A percentile compares a stretch with the other conserved stretches of the same genome.
Conservation (phyloP, 768 basidiomycete genomes). For the Calocybe indica region DNA sequence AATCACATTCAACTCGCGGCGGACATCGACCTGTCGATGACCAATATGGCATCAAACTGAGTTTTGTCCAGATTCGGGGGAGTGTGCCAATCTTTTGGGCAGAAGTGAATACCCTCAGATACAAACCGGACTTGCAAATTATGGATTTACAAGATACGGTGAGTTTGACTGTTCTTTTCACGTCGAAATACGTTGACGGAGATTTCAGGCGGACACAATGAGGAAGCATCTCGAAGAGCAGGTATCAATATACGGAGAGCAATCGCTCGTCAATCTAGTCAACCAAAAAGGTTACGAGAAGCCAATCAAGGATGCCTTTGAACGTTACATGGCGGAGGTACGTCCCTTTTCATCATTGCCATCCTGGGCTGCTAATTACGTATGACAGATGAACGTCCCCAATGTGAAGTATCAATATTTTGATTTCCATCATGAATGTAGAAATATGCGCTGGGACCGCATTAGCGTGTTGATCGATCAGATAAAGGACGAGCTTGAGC, state of each 20-base stretch:
- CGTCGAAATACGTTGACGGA: constrained; percentile 1
- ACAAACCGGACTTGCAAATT: constrained; percentile 93
- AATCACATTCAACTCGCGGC: constrained; percentile 41
- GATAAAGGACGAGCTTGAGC: constrained; percentile 61
- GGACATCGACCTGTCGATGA: constrained; percentile 36
- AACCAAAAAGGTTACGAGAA: constrained; percentile 92
- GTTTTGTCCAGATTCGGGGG: constrained; percentile 91
- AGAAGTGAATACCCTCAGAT: constrained; percentile 90
- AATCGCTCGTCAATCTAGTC: constrained; percentile 83
- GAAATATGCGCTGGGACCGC: constrained; percentile 91
- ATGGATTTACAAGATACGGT: constrained; percentile 92
- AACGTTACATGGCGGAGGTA: constrained; percentile 66
- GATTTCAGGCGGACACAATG: constrained; percentile 59
- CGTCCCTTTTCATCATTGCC: constrained; percentile 8
- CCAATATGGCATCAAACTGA: constrained; percentile 52
- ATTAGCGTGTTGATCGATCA: constrained; percentile 77
- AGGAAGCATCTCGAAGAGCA: constrained; percentile 71
- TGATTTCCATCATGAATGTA: constrained; percentile 96
- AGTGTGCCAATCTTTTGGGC: constrained; percentile 96
- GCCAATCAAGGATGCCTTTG: constrained; percentile 94
- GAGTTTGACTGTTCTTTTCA: constrained; percentile 15
- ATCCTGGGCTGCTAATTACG: constrained; percentile 3
- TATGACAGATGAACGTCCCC: constrained; percentile 50
- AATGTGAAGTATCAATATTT: constrained; percentile 89
- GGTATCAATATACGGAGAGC: constrained; percentile 67